Percentiles rank a stretch among this genome's conserved stretches.
Conservation (phyloP, 2,329 filamentous ascomycete species). For the Fusarium caatingaense region DNA sequence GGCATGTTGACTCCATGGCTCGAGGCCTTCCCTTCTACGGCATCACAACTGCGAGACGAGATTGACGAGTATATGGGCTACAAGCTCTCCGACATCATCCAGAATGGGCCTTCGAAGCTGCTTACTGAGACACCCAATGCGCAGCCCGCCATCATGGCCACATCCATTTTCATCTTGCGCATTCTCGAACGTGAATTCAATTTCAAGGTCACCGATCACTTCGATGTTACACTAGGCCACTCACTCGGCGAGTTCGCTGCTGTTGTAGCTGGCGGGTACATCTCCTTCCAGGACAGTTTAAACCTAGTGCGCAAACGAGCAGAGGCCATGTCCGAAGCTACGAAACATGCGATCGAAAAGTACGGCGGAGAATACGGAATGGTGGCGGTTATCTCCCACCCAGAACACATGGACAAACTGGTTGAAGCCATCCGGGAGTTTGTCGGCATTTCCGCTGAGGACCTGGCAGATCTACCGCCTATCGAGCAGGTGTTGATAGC, state of each 20-base stretch:
- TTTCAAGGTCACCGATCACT: slow-evolving; percentile 75
- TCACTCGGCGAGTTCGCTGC: slow-evolving; percentile 94
- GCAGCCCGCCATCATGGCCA: slow-evolving; percentile 96
- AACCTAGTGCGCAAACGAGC: slow-evolving; percentile 81
- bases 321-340: slow-evolving; percentile 85
- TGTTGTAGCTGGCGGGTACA: slow-evolving; percentile 84
- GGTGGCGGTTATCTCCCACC: slow-evolving; percentile 91
- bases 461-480: slow-evolving; percentile 73
- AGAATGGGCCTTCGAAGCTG: slow-evolving; percentile 78
- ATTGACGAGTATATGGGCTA: slow-evolving; percentile 82
- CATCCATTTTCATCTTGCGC: slow-evolving; percentile 87
- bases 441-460: slow-evolving; percentile 76
- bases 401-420: slow-evolving; percentile 75
- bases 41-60: slow-evolving; percentile 81
- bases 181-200: slow-evolving; percentile 87
- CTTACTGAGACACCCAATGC: slow-evolving; percentile 88
- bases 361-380: slow-evolving; percentile 90
- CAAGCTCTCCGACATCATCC: slow-evolving; percentile 81
- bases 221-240: slow-evolving; percentile 89
- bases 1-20: slow-evolving; percentile 91
- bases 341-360: slow-evolving; percentile 70
- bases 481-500: slow-evolving; percentile 91
- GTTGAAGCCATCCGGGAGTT: slow-evolving; percentile 83
- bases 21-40: slow-evolving; percentile 83
- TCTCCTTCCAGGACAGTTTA: slow-evolving; percentile 81